Percentiles rank a stretch among this genome's conserved stretches.
These are phyloP conservation scores for Chenopodium formosanum DNA, from an alignment of 148 eudicot species.

Conservation along the genomic window DNA sequence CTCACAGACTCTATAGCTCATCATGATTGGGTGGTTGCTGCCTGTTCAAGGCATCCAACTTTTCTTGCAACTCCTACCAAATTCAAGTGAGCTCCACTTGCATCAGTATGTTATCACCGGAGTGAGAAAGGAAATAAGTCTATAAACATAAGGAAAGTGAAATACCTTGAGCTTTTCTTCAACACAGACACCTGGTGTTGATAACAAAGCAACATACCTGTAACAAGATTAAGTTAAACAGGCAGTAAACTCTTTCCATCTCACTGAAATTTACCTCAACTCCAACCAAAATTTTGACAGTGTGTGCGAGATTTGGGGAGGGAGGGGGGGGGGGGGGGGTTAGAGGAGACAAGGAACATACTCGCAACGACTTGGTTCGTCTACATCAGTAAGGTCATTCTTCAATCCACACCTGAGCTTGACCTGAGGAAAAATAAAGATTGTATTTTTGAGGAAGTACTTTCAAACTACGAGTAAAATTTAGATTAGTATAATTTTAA, in stretches of 20 bases:
- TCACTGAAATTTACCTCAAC: not conserved
- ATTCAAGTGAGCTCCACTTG: conserved; percentile 17
- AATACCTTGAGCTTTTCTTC: conserved; percentile 88
- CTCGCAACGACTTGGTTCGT: conserved; percentile 99
- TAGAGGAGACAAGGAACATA: conserved; percentile 26
- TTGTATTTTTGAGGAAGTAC: not conserved
- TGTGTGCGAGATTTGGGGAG: not conserved
- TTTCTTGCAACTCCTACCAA: conserved; percentile 71
- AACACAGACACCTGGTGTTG: conserved; percentile 74
- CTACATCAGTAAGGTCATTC: conserved; percentile 80
- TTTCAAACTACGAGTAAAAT: not conserved
- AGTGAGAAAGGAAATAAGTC: conserved; percentile 1
- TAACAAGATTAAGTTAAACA: conserved; percentile 5
- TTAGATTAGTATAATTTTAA: not conserved
- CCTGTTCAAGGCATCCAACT: conserved; percentile 68
- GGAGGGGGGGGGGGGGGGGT: not conserved
- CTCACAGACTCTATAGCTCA: conserved; percentile 44
- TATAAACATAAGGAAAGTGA: not conserved
- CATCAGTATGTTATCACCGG: not conserved
- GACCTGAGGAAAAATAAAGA: conserved; percentile 46
- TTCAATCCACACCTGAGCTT: conserved; percentile 90
- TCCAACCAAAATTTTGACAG: not conserved
- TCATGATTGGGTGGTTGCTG: conserved; percentile 60
- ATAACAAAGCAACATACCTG: conserved; percentile 79
- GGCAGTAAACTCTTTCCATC: not conserved